A percentile compares a stretch with the other conserved stretches of the same genome.
Evolutionary conservation across 2,329 filamentous ascomycete genomes (phyloP).

Genomic region (Stenocarpella maydis): DNA sequence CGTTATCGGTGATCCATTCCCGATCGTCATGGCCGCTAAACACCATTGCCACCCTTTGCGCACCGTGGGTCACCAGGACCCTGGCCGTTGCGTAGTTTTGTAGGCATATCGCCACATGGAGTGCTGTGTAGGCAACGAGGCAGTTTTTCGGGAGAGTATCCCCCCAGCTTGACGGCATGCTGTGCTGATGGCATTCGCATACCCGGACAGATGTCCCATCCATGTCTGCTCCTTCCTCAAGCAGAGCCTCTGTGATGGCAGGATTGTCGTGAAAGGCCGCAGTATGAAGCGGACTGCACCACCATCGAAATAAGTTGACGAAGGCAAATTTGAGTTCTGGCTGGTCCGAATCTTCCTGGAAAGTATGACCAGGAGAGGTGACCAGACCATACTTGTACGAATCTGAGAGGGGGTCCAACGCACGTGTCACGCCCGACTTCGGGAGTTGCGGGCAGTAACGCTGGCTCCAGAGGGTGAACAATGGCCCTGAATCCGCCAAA

Average conservation of each 20-base stretch:
- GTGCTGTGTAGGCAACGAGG: not conserved
- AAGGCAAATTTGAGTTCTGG: not conserved
- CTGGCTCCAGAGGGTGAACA: not conserved
- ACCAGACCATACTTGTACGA: not conserved
- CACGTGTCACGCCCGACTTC: not conserved
- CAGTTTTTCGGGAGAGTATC: fast-evolving
- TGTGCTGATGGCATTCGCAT: not conserved
- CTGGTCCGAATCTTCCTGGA: not conserved
- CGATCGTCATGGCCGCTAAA: not conserved
- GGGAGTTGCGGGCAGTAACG: no score
- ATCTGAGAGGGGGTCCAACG: not conserved
- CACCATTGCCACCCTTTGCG: not conserved
- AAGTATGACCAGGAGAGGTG: not conserved
- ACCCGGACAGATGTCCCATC: not conserved
- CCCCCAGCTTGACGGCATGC: no score
- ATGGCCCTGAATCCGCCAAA: no score
- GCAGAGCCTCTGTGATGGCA: not conserved
- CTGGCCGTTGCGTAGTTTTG: not conserved
- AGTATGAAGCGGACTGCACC: not conserved
- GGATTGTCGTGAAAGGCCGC: not conserved
- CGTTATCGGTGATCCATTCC: not conserved
- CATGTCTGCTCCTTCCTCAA: not conserved
- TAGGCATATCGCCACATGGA: not conserved
- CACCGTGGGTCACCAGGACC: not conserved
- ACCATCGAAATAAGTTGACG: not conserved